phyloP scores from a whole-genome alignment of 352 stramenopile genomes.

The Pythium monospermum region DNA sequence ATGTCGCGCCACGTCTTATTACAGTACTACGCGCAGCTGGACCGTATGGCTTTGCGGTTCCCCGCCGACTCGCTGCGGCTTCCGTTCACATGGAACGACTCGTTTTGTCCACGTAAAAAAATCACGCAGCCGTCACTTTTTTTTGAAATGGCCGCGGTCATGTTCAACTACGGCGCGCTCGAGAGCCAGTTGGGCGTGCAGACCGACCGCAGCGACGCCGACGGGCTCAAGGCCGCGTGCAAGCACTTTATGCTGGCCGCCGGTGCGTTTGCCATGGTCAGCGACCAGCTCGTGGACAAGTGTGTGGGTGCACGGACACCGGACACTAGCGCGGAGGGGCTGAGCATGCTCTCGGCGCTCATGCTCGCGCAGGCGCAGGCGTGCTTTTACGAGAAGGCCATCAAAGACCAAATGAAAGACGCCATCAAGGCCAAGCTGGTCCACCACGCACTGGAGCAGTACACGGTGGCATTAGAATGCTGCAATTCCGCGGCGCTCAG shows the following conservation, averaged over 20 bases:
- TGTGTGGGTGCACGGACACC: conserved; percentile 38
- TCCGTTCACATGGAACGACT: conserved; percentile 89
- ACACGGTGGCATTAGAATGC: conserved; percentile 49
- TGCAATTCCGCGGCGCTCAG: conserved; percentile 44
- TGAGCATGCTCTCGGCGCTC: conserved; percentile 62
- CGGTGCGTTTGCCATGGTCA: conserved; percentile 63
- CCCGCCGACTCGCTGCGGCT: conserved; percentile 45
- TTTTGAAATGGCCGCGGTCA: conserved; percentile 77
- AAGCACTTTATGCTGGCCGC: conserved; percentile 83
- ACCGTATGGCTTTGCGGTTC: conserved; percentile 60
- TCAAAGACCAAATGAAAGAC: conserved; percentile 85
- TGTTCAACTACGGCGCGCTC: conserved; percentile 86
- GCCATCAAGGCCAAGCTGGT: conserved; percentile 80
- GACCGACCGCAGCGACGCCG: conserved; percentile 61
- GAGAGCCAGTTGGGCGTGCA: conserved; percentile 79
- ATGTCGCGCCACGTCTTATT: conserved; percentile 66
- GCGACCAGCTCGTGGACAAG: conserved; percentile 41
- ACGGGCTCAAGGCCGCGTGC: conserved; percentile 81
- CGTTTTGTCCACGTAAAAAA: conserved; percentile 87
- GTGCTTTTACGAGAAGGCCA: conserved; percentile 91
- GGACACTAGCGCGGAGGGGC: conserved; percentile 58
- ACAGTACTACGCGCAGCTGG: conserved; percentile 73
- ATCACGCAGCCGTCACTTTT: conserved; percentile 48
- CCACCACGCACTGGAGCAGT: conserved; percentile 68
- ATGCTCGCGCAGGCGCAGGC: conserved; percentile 85